These are phyloP conservation scores for Akanthomyces muscarius DNA, from an alignment of 2,329 filamentous ascomycete species.

Conservation along the genomic window DNA sequence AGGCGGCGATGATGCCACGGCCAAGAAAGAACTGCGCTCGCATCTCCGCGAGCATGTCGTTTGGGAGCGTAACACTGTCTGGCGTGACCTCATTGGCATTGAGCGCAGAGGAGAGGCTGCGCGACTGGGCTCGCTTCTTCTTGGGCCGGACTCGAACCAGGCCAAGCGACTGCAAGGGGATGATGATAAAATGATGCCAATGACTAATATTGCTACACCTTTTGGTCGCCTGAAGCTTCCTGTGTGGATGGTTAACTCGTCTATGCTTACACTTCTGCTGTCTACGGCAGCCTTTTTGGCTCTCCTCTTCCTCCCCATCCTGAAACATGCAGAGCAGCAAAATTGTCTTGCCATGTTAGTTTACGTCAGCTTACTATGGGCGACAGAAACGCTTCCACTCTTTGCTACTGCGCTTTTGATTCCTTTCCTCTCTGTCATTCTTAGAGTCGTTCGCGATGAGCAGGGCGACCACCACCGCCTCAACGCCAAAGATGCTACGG, in stretches of 20 bases:
- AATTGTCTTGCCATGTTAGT: slow-evolving; percentile 92
- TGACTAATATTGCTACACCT: slow-evolving; percentile 72
- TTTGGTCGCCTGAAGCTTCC: slow-evolving; percentile 74
- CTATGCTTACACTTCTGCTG: slow-evolving; percentile 69
- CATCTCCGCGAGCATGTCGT: slow-evolving; percentile 95
- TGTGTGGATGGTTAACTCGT: slow-evolving; percentile 76
- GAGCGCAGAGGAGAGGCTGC: slow-evolving; percentile 93
- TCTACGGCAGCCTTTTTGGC: slow-evolving; percentile 70
- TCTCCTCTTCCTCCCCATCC: slow-evolving; percentile 72
- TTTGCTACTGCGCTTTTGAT: slow-evolving; percentile 95
- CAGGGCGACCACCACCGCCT: slow-evolving; percentile 62
- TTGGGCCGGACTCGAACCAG: slow-evolving; percentile 69
- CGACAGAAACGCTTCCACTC: slow-evolving; percentile 93
- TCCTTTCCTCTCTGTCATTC: slow-evolving; percentile 84
- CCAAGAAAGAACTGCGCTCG: slow-evolving; percentile 80
- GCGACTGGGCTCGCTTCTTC: slow-evolving; percentile 78
- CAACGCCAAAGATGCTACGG: slow-evolving; percentile 73
- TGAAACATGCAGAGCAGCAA: slow-evolving; percentile 85
- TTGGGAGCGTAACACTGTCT: slow-evolving; percentile 98
- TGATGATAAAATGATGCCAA: slow-evolving; percentile 57
- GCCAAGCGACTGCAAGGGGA: slow-evolving; percentile 80
- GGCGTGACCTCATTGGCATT: slow-evolving; percentile 98
- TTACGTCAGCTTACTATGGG: slow-evolving; percentile 92
- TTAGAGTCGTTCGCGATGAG: slow-evolving; percentile 79
- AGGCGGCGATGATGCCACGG: slow-evolving; percentile 69